Evolutionary conservation across 2,329 filamentous ascomycete species (phyloP), one percentile per base, ranked within the genome.

Genomic region (Colletotrichum sublineola): DNA sequence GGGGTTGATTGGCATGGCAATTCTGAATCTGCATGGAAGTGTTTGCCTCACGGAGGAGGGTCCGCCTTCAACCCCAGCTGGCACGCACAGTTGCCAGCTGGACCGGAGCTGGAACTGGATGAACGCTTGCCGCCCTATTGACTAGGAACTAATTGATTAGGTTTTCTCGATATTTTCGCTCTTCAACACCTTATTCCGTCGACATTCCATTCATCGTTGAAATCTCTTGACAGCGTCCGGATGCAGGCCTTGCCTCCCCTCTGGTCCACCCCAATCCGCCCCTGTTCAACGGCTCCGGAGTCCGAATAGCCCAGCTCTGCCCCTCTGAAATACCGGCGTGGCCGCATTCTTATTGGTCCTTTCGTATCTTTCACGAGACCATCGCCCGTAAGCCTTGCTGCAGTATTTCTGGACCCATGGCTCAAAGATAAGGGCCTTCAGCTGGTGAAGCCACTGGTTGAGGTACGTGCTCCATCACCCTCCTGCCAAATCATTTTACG

Each of bases 1-100:
- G 29, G 36, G 46, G n/a, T 63, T 55, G 36, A 8, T 24, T 63
- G 55, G 29, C 57, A 67, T 61, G 48, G 46, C 48, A 63, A 31
- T 53, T 52, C 15, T 7, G 46, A 55, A 44, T 64, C 24, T 18
- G 48, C 48, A 53, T 55, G 9, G 29, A 63, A 14, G 29, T 33
- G 8, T 20, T 61, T 42, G 57, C 24, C 20, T 24, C 38, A 42
- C 38, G 38, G 24, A 57, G 38, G 55, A 38, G 57, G 33, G 31
- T 31, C 40, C 57, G 57, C 57, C 40, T 31, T 9, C 3, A 33
- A 61, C 18, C 40, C 24, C 40, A 40, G 36, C 55, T 46, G 40
- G 24, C 40, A 44, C 18, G 57, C 38, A 46, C 24, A 46, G 40
- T 44, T 31, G 18, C 38, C 8, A 42, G n/a, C 36, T 40, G 18